Evolutionary conservation across 106 monocot species (phyloP).

Genomic region (Dactylorhiza incarnata): DNA sequence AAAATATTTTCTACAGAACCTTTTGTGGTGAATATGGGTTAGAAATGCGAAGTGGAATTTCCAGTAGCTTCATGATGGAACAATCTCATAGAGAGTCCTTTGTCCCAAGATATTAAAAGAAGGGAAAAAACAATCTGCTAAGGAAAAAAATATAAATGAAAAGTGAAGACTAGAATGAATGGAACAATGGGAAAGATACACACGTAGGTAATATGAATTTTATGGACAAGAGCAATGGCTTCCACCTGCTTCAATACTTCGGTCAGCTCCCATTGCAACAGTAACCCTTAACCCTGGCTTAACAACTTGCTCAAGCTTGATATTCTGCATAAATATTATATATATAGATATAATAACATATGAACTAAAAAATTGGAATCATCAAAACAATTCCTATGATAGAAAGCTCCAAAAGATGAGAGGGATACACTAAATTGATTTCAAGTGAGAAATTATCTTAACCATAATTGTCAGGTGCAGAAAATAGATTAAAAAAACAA

Average conservation of each 20-base stretch:
- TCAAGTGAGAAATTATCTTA: not conserved
- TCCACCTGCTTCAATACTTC: conserved; percentile 54
- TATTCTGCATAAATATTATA: conserved; percentile 46
- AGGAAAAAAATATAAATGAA: not conserved
- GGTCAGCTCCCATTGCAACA: conserved; percentile 77
- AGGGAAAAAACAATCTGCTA: no score
- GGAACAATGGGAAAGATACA: not conserved
- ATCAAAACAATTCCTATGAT: not conserved
- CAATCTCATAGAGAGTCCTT: no score
- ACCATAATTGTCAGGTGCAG: not conserved
- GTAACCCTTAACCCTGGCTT: conserved; percentile 77
- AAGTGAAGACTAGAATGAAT: not conserved
- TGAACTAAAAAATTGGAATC: not conserved
- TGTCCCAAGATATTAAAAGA: no score
- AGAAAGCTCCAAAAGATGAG: not conserved
- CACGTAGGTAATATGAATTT: not conserved
- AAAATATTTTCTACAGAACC: no score
- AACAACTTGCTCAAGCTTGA: conserved; percentile 66
- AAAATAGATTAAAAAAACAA: not conserved
- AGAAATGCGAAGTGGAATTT: no score
- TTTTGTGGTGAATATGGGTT: no score
- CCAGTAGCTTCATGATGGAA: no score
- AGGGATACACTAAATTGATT: not conserved
- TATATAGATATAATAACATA: not conserved
- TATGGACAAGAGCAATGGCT: not conserved